These are phyloP conservation scores for Letharia lupina DNA, from an alignment of 495 filamentous ascomycete genomes.

Conservation along the genomic window DNA sequence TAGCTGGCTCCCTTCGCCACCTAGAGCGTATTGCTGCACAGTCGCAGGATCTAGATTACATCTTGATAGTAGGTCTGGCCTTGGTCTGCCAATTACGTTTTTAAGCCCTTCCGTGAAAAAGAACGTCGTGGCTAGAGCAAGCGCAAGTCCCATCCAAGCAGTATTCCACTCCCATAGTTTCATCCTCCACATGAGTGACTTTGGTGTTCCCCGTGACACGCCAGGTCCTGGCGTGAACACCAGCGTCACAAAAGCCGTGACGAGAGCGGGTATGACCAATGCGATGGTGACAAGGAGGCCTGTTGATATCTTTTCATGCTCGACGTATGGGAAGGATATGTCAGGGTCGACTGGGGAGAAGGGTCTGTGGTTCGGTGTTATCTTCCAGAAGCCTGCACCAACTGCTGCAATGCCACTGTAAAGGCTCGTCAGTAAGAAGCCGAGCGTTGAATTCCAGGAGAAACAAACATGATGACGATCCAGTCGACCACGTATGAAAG, in stretches of 20 bases:
- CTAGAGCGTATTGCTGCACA: conserved; percentile 37
- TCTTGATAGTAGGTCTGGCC: conserved; percentile 55
- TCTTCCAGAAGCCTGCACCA: conserved; percentile 37
- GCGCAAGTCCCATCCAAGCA: conserved; percentile 54
- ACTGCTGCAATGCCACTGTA: conserved; percentile 39
- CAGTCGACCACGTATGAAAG: conserved; percentile 48
- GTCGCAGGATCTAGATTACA: conserved; percentile 49
- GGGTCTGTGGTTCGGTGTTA: conserved; percentile 37
- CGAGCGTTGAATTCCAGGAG: background rate
- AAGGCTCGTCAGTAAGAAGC: conserved; percentile 6
- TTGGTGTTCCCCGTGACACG: conserved; percentile 10
- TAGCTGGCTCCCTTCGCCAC: conserved; percentile 42
- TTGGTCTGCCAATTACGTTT: conserved; percentile 53
- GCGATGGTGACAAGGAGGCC: conserved; percentile 41
- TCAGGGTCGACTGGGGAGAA: conserved; percentile 45
- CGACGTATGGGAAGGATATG: conserved; percentile 50
- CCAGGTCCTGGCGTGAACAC: conserved; percentile 37
- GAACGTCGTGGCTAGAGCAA: conserved; percentile 47
- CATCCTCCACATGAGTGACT: conserved; percentile 28
- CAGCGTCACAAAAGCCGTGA: conserved; percentile 42
- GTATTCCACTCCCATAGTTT: conserved; percentile 60
- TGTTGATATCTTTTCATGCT: conserved; percentile 48
- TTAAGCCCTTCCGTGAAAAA: conserved; percentile 57
- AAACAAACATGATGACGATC: conserved; percentile 43
- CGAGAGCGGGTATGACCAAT: conserved; percentile 45